Percentiles rank a stretch among this genome's conserved stretches.
phyloP scores from a whole-genome alignment of 441 rosid species.

The Populus trichocarpa region DNA sequence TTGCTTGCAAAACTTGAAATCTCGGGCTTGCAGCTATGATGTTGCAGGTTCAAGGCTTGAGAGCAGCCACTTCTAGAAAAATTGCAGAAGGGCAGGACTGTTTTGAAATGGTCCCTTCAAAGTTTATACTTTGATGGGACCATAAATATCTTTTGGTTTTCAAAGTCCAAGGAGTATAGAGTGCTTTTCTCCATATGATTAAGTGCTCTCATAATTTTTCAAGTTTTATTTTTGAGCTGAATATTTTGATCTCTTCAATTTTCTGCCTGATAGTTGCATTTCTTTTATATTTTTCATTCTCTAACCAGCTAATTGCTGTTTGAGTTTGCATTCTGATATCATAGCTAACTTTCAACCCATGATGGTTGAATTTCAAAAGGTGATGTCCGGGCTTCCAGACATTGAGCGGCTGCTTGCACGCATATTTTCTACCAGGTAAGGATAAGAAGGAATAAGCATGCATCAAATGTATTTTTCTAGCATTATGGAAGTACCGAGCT shows the following conservation, averaged over 20 bases:
- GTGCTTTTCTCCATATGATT: not conserved
- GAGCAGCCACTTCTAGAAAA: not conserved
- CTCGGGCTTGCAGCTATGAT: not conserved
- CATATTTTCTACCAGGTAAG: constrained; percentile 80
- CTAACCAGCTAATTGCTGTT: not conserved
- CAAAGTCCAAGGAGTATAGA: not conserved
- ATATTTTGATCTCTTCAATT: not conserved
- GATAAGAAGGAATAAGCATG: constrained; percentile 19
- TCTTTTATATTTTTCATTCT: not conserved
- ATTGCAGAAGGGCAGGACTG: not conserved
- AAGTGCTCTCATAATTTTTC: not conserved
- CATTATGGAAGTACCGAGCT: not conserved
- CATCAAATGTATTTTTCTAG: not conserved
- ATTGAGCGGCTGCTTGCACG: constrained; percentile 94
- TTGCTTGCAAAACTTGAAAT: too few species aligned
- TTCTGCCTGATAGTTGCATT: not conserved
- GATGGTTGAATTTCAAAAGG: constrained; percentile 75
- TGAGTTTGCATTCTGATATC: not conserved
- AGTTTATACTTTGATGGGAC: not conserved
- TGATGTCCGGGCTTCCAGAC: constrained; percentile 81
- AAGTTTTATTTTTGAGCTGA: not conserved
- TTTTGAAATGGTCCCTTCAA: not conserved
- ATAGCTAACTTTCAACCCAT: constrained; percentile 30
- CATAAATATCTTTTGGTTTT: not conserved
- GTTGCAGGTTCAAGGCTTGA: not conserved